Evolutionary conservation across 495 filamentous ascomycete species (phyloP).

Genomic region (Apodospora peruviana): DNA sequence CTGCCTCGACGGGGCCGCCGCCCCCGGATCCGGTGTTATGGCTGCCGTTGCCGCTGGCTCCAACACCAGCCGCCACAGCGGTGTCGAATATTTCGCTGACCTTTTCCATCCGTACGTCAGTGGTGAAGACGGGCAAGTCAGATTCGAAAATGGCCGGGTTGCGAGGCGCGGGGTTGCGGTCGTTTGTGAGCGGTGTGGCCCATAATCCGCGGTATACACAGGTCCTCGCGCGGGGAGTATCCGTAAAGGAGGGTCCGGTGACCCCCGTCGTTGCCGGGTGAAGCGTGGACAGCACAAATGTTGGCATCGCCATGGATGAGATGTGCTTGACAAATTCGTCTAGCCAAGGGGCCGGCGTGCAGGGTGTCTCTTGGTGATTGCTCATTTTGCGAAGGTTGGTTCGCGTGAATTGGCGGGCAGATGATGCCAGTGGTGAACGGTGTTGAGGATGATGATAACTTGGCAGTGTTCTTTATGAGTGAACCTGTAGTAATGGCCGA

Average conservation of each 20-base stretch:
- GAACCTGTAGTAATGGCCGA: too few relatives aligned
- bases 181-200: constrained; percentile 60
- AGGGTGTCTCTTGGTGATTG: too few relatives aligned
- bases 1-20: constrained; percentile 68
- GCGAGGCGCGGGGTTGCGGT: constrained; percentile 52
- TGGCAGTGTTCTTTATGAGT: too few relatives aligned
- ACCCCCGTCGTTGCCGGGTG: constrained; percentile 18
- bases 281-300: constrained; percentile 69
- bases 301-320: constrained; percentile 50
- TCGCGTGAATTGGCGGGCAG: too few relatives aligned
- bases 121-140: constrained; percentile 77
- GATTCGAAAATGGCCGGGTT: constrained; percentile 68
- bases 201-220: constrained; percentile 80
- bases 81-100: constrained; percentile 57
- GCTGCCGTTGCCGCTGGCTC: constrained; percentile 35
- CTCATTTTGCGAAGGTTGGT: too few relatives aligned
- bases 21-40: constrained; percentile 37
- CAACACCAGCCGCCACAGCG: constrained; percentile 8
- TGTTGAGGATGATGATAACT: too few relatives aligned
- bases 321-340: constrained; percentile 60
- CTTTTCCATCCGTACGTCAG: constrained; percentile 84
- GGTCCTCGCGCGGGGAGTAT: constrained; percentile 38
- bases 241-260: constrained; percentile 5
- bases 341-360: constrained; percentile 65
- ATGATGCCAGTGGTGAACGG: too few relatives aligned